Percentiles rank a stretch among this genome's conserved stretches.
Conservation (phyloP, 176 grass and related monocot genomes). For the Miscanthus lutarioriparius region DNA sequence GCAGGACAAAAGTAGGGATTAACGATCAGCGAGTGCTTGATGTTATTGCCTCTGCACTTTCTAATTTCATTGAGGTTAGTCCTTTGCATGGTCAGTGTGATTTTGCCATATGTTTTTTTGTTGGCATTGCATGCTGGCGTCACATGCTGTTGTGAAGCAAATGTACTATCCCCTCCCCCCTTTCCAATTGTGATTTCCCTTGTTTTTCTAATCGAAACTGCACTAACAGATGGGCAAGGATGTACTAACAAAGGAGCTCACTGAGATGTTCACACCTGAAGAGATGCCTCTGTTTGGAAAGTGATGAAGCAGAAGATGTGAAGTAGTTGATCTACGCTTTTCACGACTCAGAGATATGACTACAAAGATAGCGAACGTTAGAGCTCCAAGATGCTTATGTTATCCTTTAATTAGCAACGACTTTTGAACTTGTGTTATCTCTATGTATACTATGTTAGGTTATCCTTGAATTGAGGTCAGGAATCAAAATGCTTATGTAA, state of each 20-base stretch:
- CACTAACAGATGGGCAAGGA: conserved; percentile 64
- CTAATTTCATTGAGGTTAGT: conserved; percentile 66
- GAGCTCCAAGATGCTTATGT: too few relatives aligned
- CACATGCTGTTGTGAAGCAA: too few relatives aligned
- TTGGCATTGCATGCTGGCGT: conserved; percentile 1
- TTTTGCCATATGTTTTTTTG: conserved; percentile 17
- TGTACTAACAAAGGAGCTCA: conserved; percentile 53
- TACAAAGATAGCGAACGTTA: too few relatives aligned
- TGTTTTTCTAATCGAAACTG: conserved; percentile 31
- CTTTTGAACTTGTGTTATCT: not conserved
- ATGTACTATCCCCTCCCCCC: too few relatives aligned
- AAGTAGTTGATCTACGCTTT: too few relatives aligned
- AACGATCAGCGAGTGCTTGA: conserved; percentile 67
- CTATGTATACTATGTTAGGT: conserved; percentile 33
- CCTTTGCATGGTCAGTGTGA: conserved; percentile 7
- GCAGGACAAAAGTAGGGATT: conserved; percentile 47
- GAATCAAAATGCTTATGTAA: conserved; percentile 33
- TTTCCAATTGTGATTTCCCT: not conserved
- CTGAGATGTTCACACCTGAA: conserved; percentile 79
- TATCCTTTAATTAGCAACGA: too few relatives aligned
- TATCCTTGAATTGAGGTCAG: not conserved
- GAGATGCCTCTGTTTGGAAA: conserved; percentile 76
- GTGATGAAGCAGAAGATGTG: too few relatives aligned
- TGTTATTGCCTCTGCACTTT: conserved; percentile 56
- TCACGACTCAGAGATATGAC: too few relatives aligned